phyloP scores from a whole-genome alignment of 768 basidiomycete genomes.

The Lentinus tigrinus region DNA sequence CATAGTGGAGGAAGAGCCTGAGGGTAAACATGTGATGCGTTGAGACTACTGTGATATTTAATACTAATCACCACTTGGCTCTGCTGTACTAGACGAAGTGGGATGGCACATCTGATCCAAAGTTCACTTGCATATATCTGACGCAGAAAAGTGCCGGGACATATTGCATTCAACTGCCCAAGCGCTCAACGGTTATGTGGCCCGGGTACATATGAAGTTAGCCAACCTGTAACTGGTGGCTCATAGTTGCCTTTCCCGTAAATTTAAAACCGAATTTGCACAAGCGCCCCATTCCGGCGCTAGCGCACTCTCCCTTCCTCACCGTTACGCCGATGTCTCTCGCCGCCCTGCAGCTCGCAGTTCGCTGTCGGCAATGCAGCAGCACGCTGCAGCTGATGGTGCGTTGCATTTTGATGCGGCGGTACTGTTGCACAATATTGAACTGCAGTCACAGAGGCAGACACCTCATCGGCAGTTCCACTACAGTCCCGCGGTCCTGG shows the following conservation, averaged over 20 bases:
- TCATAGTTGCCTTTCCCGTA: conserved; percentile 7
- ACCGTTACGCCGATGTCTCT: conserved; percentile 12
- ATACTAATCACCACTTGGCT: too few species aligned
- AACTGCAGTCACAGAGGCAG: conserved; percentile 4
- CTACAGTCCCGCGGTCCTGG: conserved; percentile 45
- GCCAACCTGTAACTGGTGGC: background rate
- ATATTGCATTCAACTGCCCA: too few species aligned
- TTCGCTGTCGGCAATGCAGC: conserved; percentile 17
- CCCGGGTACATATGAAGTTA: background rate
- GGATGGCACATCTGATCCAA: too few species aligned
- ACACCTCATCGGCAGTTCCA: conserved; percentile 48
- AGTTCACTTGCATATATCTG: too few species aligned
- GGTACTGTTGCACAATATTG: background rate
- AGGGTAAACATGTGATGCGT: too few species aligned
- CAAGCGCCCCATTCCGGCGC: background rate
- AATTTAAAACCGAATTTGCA: background rate
- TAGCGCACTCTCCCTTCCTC: background rate
- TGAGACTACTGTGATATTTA: too few species aligned
- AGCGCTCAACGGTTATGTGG: too few species aligned
- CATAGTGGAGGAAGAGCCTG: too few species aligned
- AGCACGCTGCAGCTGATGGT: conserved; percentile 3
- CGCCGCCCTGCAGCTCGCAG: conserved; percentile 8
- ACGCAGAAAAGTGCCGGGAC: too few species aligned
- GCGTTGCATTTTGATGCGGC: background rate
- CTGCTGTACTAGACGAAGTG: too few species aligned